Evolutionary conservation across 371 early-diverging fungal species (phyloP).

Genomic region (Chytridium lagenaria): DNA sequence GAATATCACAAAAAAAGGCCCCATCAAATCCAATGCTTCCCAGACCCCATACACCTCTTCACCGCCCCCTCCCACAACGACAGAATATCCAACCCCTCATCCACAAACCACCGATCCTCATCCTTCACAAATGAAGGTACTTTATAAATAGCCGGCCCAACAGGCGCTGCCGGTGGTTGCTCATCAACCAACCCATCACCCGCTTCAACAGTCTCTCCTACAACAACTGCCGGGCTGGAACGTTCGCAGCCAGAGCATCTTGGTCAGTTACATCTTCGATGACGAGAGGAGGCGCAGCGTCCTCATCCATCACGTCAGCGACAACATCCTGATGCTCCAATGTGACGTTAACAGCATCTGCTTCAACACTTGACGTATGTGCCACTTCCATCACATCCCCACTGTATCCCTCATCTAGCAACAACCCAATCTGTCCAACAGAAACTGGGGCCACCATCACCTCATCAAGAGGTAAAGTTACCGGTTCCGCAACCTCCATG

Average conservation of each 20-base stretch:
- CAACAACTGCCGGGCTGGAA: neutral
- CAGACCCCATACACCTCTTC: slow-evolving; percentile 5
- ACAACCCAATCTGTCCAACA: no score
- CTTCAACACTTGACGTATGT: no score
- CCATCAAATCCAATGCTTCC: slow-evolving; percentile 4
- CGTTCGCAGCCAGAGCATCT: no score
- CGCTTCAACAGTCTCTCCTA: slow-evolving; percentile 7
- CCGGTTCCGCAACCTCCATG: slow-evolving; percentile 13
- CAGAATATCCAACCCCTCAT: slow-evolving; percentile 52
- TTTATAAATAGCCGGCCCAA: neutral
- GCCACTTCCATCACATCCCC: no score
- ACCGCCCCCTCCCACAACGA: slow-evolving; percentile 39
- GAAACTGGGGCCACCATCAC: no score
- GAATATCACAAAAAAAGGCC: neutral
- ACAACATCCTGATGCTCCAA: no score
- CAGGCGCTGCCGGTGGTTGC: neutral
- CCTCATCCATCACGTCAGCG: no score
- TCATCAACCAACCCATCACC: slow-evolving; percentile 10
- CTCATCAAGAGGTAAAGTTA: no score
- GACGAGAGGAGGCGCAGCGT: no score
- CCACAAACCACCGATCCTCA: slow-evolving; percentile 49
- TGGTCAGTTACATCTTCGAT: no score
- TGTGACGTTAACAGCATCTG: no score
- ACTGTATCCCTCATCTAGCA: no score
- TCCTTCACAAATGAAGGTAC: slow-evolving; percentile 28